Evolutionary conservation across 2,329 filamentous ascomycete genomes (phyloP), one percentile per base, ranked within the genome.

Genomic region (Trichothecium sympodiale): DNA sequence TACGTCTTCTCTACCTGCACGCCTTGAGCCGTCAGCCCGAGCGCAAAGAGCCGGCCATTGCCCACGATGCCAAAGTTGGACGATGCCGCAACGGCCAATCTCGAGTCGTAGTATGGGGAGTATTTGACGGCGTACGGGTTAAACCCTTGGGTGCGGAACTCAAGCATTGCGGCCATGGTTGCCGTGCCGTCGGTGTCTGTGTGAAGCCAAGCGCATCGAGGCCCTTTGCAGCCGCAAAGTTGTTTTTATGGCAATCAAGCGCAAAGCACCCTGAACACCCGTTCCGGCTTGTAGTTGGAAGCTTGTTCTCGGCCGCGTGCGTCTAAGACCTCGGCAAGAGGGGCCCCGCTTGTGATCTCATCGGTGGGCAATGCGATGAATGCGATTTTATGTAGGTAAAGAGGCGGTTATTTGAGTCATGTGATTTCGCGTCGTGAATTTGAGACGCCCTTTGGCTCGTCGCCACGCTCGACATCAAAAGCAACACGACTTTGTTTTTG

Each of bases 101-200:
- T 80, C 46, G 84, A 91, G 65, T 96, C 91, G 65, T 93, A 94
- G 67, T 95, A 98, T 6, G 91, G 91, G 38, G 89, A 96, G 69
- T 96, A 98, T 63, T 95, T 94, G 60, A 95, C 87, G 47, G 84
- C 85, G 63, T 94, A 95, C 51, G 88, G 88, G 60, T 96, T 94
- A 71, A 77, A 96, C 51, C 91, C 91, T 55, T 85, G 74, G 16
- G 91, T 96, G 44, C 84, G 82, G 64, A 84, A 96, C 62, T 95
- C 87, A 49, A 96, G 80, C 87, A 96, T 95, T 54, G 67, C 65
- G 20, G 61, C 60, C 62, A 65, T 65, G 38, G 40, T 46, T 43
- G 42, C 40, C 31, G 34, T 16, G 4, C 18, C 25, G 20, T 25
- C 20, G 20, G 27, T 17, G 38, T 37, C 35, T 29, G 14, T 8